Conservation (phyloP, 1,284 basidiomycete species). For the Ceraceosorus guamensis region DNA sequence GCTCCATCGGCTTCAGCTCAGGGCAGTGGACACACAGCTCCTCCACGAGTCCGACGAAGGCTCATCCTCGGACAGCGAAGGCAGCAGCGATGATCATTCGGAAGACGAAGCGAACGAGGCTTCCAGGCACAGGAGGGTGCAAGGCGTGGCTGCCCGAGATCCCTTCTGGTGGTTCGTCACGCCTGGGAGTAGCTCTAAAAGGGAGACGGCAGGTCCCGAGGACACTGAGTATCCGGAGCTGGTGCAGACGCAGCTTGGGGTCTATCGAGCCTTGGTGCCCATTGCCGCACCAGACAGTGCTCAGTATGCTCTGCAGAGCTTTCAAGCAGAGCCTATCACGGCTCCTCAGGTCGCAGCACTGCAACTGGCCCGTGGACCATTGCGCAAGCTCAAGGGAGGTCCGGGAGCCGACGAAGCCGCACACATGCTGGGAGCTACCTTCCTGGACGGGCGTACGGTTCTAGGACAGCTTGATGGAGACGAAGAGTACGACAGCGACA, state of each 20-base stretch:
- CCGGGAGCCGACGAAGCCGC: constrained; percentile 30
- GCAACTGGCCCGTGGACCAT: constrained; percentile 2
- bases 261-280: constrained; percentile 72
- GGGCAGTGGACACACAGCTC: neutral
- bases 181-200: constrained; percentile 41
- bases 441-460: constrained; percentile 20
- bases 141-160: constrained; percentile 57
- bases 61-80: neutral
- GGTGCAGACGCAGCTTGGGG: constrained; percentile 73
- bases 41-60: neutral
- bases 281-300: constrained; percentile 16
- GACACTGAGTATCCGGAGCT: constrained; percentile 27
- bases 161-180: constrained; percentile 82
- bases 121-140: constrained; percentile 43
- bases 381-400: constrained; percentile 39
- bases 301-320: neutral
- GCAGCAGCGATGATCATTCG: neutral
- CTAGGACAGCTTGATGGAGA: constrained; percentile 19
- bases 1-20: neutral
- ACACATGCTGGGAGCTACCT: constrained; percentile 21
- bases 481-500: neutral
- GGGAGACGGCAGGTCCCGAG: constrained; percentile 45
- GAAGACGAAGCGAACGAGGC: constrained; percentile 17
- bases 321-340: neutral
- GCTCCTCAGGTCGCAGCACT: neutral